A percentile compares a stretch with the other conserved stretches of the same genome.
Evolutionary conservation across 1,284 basidiomycete species (phyloP).

Genomic region (Puccinia hordei): DNA sequence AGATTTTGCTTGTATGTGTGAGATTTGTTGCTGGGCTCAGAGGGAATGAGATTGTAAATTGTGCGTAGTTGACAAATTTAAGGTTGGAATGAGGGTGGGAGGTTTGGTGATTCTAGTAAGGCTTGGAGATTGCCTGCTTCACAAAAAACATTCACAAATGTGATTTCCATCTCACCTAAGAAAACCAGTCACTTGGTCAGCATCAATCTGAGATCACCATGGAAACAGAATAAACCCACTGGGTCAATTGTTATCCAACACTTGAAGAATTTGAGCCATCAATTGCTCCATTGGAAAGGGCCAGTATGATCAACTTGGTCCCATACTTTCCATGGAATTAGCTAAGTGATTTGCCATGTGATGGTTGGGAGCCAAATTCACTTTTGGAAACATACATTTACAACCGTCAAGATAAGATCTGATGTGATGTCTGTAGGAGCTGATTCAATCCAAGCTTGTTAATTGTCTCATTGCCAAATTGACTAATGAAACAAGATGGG

Average conservation of each 20-base stretch:
- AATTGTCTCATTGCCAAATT: constrained; percentile 14
- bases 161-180: too few species aligned
- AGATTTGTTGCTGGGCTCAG: too few species aligned
- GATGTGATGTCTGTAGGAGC: neutral
- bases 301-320: constrained; percentile 26
- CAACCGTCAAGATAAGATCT: neutral
- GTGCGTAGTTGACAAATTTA: too few species aligned
- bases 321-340: constrained; percentile 19
- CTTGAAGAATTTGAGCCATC: neutral
- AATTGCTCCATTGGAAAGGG: constrained; percentile 19
- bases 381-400: neutral
- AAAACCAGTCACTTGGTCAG: too few species aligned
- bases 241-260: neutral
- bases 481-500: constrained; percentile 2
- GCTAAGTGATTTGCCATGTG: constrained; percentile 36
- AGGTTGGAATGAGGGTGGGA: too few species aligned
- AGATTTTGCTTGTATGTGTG: too few species aligned
- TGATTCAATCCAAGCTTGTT: neutral
- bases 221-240: too few species aligned
- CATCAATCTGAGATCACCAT: too few species aligned
- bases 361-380: constrained; percentile 15
- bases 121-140: too few species aligned
- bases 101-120: too few species aligned
- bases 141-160: too few species aligned
- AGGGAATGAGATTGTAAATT: too few species aligned